A percentile compares a stretch with the other conserved stretches of the same genome.
Conservation (phyloP, 306 rosid species). For the Vachellia pachyceras region DNA sequence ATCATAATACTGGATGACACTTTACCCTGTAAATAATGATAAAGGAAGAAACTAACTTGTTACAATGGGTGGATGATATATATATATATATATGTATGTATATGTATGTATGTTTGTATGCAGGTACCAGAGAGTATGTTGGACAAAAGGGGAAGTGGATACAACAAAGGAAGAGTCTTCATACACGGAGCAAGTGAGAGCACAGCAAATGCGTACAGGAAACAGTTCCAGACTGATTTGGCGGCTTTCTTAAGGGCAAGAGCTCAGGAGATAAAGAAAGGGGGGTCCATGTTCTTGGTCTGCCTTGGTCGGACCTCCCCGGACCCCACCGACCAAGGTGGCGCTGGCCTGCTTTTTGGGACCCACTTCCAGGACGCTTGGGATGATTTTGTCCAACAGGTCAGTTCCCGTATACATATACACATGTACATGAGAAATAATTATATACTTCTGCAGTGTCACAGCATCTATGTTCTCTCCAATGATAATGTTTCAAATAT, state of each 20-base stretch:
- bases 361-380: slow-evolving; percentile 99
- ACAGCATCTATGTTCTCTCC: too few species aligned
- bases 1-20: too few species aligned
- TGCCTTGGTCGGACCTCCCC: slow-evolving; percentile 82
- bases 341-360: slow-evolving; percentile 94
- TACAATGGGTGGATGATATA: neutral
- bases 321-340: slow-evolving; percentile 97
- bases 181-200: slow-evolving; percentile 83
- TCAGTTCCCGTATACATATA: slow-evolving; percentile 26
- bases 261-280: slow-evolving; percentile 79
- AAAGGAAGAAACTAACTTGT: neutral
- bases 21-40: too few species aligned
- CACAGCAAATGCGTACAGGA: slow-evolving; percentile 76
- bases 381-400: slow-evolving; percentile 99
- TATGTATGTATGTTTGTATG: too few species aligned
- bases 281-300: slow-evolving; percentile 94
- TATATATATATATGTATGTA: too few species aligned
- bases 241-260: slow-evolving; percentile 68
- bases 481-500: too few species aligned
- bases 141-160: slow-evolving; percentile 65
- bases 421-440: too few species aligned
- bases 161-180: slow-evolving; percentile 89
- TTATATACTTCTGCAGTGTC: too few species aligned
- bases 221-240: slow-evolving; percentile 77
- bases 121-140: slow-evolving; percentile 83